Evolutionary conservation across 257 asterid species (phyloP), one percentile per base, ranked within the genome.

Genomic region (Nicotiana sylvestris): DNA sequence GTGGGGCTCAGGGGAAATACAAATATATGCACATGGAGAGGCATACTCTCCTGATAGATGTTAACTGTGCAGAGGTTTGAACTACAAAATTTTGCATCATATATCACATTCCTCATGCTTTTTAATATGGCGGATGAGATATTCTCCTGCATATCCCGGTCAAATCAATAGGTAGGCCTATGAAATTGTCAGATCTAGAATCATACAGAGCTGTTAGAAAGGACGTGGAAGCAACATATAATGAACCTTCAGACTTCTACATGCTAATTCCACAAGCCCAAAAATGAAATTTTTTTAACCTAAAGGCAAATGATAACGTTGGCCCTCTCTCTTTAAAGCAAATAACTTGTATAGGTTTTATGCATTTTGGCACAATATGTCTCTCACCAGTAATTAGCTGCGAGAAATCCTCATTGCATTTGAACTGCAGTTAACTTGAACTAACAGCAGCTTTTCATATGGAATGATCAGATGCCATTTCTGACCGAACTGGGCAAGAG

Each of bases 181-280:
- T 74, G 58, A 74, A 72, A 74, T 49, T 49, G 39, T 4, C 43
- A 74, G 79, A 74, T 53, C 79, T 49, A 49, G 62, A 74, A 49
- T 25, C 79, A 49, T 13, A 74, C 32, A 57, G 27, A 49, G 51
- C 61, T 74, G 79, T 49, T 74, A 74, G 43, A 27, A 74, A 74
- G 21, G 27, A 74, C 58, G 25, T 49, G 80, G 80, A 76, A 76
- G 60, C 46, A 49, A 51, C 43, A 51, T 10, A 51, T 15, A 51
- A 51, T 51, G 80, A 51, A 76, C 80, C 64, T 15, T 76, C 58
- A 15, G 53, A 27, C 29, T 76, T 51, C 79, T 13, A 25, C 62
- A 25, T 30, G 13, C 43, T 74, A 74, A 74, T 49, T 74, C 80
- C 43, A 27, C 21, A 76, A 51, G 27, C 62, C 8, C 64, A 74